Base-by-base conservation (phyloP, 768 basidiomycete species). In the Suillus lakei region DNA sequence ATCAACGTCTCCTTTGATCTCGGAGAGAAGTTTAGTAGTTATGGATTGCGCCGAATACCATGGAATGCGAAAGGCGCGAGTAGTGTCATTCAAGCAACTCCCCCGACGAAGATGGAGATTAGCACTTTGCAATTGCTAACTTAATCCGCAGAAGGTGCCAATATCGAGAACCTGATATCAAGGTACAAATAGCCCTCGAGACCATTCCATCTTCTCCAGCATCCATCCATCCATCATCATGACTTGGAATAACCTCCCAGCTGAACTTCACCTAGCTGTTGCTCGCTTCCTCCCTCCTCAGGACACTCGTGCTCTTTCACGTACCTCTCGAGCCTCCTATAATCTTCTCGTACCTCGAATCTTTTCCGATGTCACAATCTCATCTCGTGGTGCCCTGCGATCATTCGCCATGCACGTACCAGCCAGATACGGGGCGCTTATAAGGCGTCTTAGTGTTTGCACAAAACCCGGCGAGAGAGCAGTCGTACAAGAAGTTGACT, bases 231-330 rank as follows among this genome's bases (percentile, higher is more conserved):
- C n/a, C n/a, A n/a, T n/a, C n/a, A n/a, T 32, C 50, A 68, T 68
- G 67, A 15, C 76, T 59, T 91, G 91, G 91, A 71, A 81, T 66
- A 59, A 74, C 28, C 87, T 92, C 68, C 91, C 91, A 53, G 79
- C 80, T 0, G 91, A 92, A 68, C 86, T 92, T 74, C 87, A 86
- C 76, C 81, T 89, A 69, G 78, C 84, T 32, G 70, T 92, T 73
- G 76, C 89, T 54, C 83, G 80, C 51, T 72, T 76, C 64, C 83
- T 91, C 69, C 81, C 81, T 54, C 68, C 73, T 26, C 64, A 71
- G 66, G 85, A 86, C 64, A 74, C 85, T 39, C 76, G 80, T 28
- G 72, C 82, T 0, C 80, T 91, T 66, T 79, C 90, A 21, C 69
- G 73, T 18, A 84, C 86, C 2, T 81, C 85, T 75, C 76, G 80